A percentile compares a stretch with the other conserved stretches of the same genome.
phyloP scores from a whole-genome alignment of 1,284 basidiomycete genomes.

The Boletellus deceptivus region DNA sequence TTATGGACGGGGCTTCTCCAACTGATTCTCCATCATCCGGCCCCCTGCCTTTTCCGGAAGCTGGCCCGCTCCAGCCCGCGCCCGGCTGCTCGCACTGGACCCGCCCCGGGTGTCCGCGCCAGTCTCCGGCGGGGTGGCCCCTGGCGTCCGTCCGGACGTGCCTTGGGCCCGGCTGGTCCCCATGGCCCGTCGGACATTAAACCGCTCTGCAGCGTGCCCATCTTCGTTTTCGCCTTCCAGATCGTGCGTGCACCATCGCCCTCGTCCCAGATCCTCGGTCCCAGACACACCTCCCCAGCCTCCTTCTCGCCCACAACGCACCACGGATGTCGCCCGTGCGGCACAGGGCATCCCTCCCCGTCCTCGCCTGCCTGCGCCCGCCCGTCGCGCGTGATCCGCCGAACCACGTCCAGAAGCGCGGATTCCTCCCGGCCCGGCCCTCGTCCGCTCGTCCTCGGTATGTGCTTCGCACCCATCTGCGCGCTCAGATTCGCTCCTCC shows the following conservation, averaged over 20 bases:
- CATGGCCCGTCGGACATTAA: too few species aligned
- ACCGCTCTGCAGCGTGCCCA: too few species aligned
- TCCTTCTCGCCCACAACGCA: neutral
- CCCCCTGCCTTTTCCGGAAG: slow-evolving; percentile 6
- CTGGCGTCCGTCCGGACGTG: too few species aligned
- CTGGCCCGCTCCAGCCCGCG: too few species aligned
- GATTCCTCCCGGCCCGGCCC: slow-evolving; percentile 13
- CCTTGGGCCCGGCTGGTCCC: too few species aligned
- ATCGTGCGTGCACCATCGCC: slow-evolving; percentile 2
- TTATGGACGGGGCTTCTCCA: slow-evolving; percentile 19
- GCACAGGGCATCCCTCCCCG: slow-evolving; percentile 18
- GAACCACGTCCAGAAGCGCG: slow-evolving; percentile 16
- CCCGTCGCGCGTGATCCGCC: slow-evolving; percentile 15
- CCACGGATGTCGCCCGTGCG: slow-evolving; percentile 11
- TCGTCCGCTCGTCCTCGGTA: slow-evolving; percentile 1
- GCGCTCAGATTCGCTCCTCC: slow-evolving; percentile 29
- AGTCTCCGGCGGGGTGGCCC: too few species aligned
- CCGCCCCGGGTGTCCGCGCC: too few species aligned
- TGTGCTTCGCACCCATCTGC: slow-evolving; percentile 25
- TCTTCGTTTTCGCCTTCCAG: neutral
- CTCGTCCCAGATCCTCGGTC: slow-evolving; percentile 15
- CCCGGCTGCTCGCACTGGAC: too few species aligned
- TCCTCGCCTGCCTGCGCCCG: neutral
- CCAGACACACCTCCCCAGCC: slow-evolving; percentile 4
- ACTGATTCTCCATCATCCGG: slow-evolving; percentile 19